Percentiles rank a stretch among this genome's conserved stretches.
Evolutionary conservation across 2,329 filamentous ascomycete species (phyloP).

Genomic region (Gyromitra esculenta): DNA sequence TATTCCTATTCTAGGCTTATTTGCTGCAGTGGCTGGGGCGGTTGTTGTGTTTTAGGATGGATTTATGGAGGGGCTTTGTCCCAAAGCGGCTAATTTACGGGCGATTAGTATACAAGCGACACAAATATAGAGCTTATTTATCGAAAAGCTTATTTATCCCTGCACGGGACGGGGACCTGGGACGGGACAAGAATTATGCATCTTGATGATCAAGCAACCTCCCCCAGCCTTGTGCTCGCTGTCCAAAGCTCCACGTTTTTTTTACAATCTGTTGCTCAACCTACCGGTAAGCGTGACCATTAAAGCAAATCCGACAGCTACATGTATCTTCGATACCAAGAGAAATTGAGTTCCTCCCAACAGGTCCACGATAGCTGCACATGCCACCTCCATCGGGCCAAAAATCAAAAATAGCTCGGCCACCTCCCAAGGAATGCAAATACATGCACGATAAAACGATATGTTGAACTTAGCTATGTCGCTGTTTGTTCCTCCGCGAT

Average conservation of each 20-base stretch:
- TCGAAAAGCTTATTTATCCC: slow-evolving; percentile 33
- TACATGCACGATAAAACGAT: neutral
- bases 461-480: neutral
- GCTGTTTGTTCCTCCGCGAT: neutral
- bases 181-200: slow-evolving; percentile 1
- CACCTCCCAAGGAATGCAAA: neutral
- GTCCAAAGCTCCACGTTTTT: neutral
- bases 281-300: neutral
- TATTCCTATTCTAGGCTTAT: slow-evolving; percentile 24
- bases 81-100: slow-evolving; percentile 9
- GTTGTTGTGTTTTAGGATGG: neutral
- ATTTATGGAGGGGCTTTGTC: neutral
- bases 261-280: neutral
- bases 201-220: slow-evolving; percentile 14
- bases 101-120: neutral
- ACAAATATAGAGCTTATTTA: slow-evolving; percentile 29
- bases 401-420: neutral
- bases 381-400: neutral
- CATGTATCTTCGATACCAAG: neutral
- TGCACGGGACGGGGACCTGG: neutral
- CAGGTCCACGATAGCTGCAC: neutral
- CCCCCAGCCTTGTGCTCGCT: neutral
- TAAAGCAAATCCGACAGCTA: neutral
- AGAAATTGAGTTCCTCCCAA: neutral
- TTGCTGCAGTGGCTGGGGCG: slow-evolving; percentile 32